Conservation (phyloP, 805 yeast species). For the Teunomyces kruisii region DNA sequence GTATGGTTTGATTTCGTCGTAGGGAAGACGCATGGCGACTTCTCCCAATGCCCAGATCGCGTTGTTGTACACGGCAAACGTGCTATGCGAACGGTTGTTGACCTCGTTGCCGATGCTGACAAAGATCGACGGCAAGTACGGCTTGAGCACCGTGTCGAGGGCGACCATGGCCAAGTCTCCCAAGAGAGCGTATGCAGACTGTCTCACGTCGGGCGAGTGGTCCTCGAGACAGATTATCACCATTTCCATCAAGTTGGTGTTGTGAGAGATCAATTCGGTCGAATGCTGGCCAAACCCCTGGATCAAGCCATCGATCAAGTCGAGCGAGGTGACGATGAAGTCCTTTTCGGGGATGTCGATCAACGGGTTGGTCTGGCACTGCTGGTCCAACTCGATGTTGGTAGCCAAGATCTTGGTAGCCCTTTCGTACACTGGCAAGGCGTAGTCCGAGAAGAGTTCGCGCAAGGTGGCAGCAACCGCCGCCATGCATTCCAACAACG, state of each 20-base stretch:
- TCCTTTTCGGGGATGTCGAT: slow-evolving; percentile 84
- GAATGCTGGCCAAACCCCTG: slow-evolving; percentile 79
- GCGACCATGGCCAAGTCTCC: slow-evolving; percentile 83
- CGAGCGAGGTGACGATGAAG: slow-evolving; percentile 84
- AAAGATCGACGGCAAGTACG: slow-evolving; percentile 52
- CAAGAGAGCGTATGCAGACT: slow-evolving; percentile 81
- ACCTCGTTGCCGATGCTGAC: slow-evolving; percentile 71
- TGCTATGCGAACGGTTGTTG: slow-evolving; percentile 47
- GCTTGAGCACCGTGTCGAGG: slow-evolving; percentile 44
- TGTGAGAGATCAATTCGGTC: slow-evolving; percentile 50
- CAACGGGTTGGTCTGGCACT: slow-evolving; percentile 63
- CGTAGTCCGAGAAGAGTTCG: slow-evolving; percentile 82
- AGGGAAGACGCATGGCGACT: slow-evolving; percentile 59
- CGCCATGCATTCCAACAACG: slow-evolving; percentile 89
- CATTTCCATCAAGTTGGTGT: slow-evolving; percentile 53
- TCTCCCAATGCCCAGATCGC: slow-evolving; percentile 96
- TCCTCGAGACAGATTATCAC: slow-evolving; percentile 72
- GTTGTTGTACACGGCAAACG: slow-evolving; percentile 74
- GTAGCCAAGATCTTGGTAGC: slow-evolving; percentile 67
- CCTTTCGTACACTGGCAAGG: slow-evolving; percentile 79
- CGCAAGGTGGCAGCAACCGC: slow-evolving; percentile 87
- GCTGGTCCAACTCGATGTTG: slow-evolving; percentile 65
- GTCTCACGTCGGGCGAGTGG: slow-evolving; percentile 83
- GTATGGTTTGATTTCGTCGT: slow-evolving; percentile 49
- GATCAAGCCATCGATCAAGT: slow-evolving; percentile 86